Evolutionary conservation across 2,329 filamentous ascomycete species (phyloP).

Genomic region (Cladobotryum mycophilum): DNA sequence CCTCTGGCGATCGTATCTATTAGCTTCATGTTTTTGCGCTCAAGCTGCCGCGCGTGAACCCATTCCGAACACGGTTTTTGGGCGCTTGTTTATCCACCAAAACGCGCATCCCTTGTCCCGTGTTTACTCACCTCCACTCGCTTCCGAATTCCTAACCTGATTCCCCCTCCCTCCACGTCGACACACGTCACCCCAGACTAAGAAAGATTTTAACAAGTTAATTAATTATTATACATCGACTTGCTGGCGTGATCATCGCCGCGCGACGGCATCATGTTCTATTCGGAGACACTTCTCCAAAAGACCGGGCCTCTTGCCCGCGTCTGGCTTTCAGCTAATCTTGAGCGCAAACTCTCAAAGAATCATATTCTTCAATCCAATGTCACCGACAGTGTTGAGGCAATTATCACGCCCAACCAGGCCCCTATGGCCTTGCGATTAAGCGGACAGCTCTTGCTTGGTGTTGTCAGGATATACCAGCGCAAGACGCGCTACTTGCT

Average conservation of each 20-base stretch:
- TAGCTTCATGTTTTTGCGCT: constrained; percentile 26
- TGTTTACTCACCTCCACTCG: constrained; percentile 24
- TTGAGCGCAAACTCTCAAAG: constrained; percentile 97
- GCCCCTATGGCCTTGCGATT: constrained; percentile 91
- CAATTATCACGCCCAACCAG: constrained; percentile 88
- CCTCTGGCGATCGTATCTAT: constrained; percentile 18
- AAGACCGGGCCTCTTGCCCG: constrained; percentile 96
- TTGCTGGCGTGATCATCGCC: constrained; percentile 24
- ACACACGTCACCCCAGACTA: not conserved
- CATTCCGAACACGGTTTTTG: constrained; percentile 19
- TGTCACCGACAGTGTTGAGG: constrained; percentile 88
- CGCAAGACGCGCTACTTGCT: constrained; percentile 93
- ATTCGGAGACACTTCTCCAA: constrained; percentile 89
- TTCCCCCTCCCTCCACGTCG: not conserved
- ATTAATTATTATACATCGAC: constrained; percentile 7
- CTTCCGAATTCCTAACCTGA: not conserved
- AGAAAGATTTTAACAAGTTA: not conserved
- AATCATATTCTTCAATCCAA: constrained; percentile 92
- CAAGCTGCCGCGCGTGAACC: constrained; percentile 24
- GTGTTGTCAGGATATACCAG: constrained; percentile 96
- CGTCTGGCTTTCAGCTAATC: constrained; percentile 96
- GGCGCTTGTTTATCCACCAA: constrained; percentile 26
- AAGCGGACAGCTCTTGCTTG: constrained; percentile 87
- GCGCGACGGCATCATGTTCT: constrained; percentile 68
- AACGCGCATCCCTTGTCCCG: constrained; percentile 25